Conservation (phyloP, 306 rosid species). For the Quercus alba region DNA sequence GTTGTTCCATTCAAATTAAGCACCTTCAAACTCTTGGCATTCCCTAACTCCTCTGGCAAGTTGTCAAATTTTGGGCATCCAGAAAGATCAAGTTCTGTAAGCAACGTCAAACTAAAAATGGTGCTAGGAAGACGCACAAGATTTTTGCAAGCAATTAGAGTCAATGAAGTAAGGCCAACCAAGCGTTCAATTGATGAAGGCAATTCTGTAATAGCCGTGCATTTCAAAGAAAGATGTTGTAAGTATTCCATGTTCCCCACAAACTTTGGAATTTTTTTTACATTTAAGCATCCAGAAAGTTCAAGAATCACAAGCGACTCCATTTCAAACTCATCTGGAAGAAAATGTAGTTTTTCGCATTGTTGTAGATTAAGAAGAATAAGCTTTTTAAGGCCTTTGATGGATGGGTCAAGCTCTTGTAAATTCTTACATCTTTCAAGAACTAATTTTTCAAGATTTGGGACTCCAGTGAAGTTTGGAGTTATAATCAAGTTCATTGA, state of each 20-base stretch:
- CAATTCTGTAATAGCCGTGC: too few species aligned
- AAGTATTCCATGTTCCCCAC: too few species aligned
- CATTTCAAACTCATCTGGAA: too few species aligned
- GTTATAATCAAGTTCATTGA: fast-evolving
- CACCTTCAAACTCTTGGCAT: constrained; percentile 27
- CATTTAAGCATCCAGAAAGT: not conserved
- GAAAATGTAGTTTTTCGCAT: too few species aligned
- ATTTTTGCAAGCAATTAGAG: too few species aligned
- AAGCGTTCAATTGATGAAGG: too few species aligned
- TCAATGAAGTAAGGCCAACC: too few species aligned
- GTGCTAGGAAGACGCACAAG: too few species aligned
- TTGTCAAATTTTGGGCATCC: constrained; percentile 33
- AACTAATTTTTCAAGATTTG: constrained; percentile 21
- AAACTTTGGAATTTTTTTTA: not conserved
- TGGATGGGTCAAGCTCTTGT: not conserved
- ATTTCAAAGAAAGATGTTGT: too few species aligned
- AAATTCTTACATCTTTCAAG: constrained; percentile 20
- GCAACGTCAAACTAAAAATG: constrained; percentile 9
- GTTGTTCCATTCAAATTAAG: constrained; percentile 5
- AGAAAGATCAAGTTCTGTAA: constrained; percentile 30
- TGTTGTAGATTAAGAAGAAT: not conserved
- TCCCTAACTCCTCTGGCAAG: constrained; percentile 35
- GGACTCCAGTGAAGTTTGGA: too few species aligned
- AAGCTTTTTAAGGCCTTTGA: constrained; percentile 14
- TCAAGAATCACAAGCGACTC: too few species aligned